phyloP scores from a whole-genome alignment of 2,329 filamentous ascomycete genomes.

The Cladophialophora yegresii region DNA sequence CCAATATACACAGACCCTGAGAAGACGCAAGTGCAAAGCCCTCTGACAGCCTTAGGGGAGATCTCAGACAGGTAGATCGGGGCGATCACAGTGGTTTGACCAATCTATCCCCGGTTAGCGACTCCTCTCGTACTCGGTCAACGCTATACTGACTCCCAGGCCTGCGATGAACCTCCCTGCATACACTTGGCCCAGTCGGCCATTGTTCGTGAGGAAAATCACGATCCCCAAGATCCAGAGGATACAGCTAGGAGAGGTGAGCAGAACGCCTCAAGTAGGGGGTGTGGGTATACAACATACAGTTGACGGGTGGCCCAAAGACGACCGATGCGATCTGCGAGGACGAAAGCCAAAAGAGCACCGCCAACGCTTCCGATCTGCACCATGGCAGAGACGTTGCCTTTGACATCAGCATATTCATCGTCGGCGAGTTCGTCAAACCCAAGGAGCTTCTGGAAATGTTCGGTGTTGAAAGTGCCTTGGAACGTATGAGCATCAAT shows the following conservation, averaged over 20 bases:
- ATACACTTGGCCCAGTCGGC: conserved; percentile 46
- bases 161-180: conserved; percentile 50
- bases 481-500: neutral
- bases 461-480: conserved; percentile 39
- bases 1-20: conserved; percentile 73
- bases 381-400: conserved; percentile 47
- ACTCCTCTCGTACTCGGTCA: neutral
- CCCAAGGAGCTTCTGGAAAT: conserved; percentile 31
- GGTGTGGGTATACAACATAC: neutral
- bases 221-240: conserved; percentile 38
- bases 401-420: conserved; percentile 41
- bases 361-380: conserved; percentile 45
- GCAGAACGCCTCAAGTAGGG: conserved; percentile 35
- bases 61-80: conserved; percentile 74
- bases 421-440: conserved; percentile 32
- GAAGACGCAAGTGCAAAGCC: conserved; percentile 72
- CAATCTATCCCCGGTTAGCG: conserved; percentile 4
- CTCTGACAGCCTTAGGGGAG: conserved; percentile 67
- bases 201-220: conserved; percentile 42
- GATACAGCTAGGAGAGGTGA: conserved; percentile 26
- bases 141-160: conserved; percentile 38
- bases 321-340: conserved; percentile 39
- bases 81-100: conserved; percentile 49
- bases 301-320: conserved; percentile 35
- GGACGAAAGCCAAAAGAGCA: conserved; percentile 40